Evolutionary conservation across 495 filamentous ascomycete species (phyloP), one percentile per base, ranked within the genome.

Genomic region (Penicillium macrosclerotiorum): DNA sequence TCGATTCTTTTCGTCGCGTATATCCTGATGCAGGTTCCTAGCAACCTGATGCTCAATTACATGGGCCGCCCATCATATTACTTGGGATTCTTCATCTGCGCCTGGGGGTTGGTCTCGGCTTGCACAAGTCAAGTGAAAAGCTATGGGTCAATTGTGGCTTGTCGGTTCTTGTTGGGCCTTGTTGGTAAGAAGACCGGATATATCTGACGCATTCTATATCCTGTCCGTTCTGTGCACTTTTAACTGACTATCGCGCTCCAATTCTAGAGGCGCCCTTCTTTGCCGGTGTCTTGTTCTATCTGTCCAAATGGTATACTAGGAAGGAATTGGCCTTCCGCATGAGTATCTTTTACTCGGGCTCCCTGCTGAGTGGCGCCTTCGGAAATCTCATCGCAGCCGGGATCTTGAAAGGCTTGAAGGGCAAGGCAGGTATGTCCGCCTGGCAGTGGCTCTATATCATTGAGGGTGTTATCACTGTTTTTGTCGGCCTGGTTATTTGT

Each of bases 261-360:
- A n/a, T 17, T 41, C 1, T 43, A 74, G 75, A 61, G 71, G 78
- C 57, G 5, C 81, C 64, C 31, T 82, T 63, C 63, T 79, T 79
- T 40, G 65, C 72, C 17, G 68, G 65, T 6, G 64, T 71, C 4
- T 63, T 81, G 6, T 81, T 78, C 52, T 81, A 77, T 44, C 68
- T 82, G 1, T 80, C 76, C 5, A 75, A 75, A 41, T 83, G 77
- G 79, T 84, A 83, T 48, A 82, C 80, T 1, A 72, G 70, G 45
- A 70, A 72, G 40, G 80, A 84, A 57, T 52, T 83, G 26, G 74
- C 71, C 9, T 62, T 80, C 22, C 74, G 80, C 19, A 84, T 78
- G 62, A 77, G 75, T 49, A 73, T 84, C 37, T 86, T 86, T 63
- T 85, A 85, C 64, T 83, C 79, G 37, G 81, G 79, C 13, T 82